These are phyloP conservation scores for Senecio squalidus DNA, from an alignment of 140 eudicot genomes.

Conservation along the genomic window DNA sequence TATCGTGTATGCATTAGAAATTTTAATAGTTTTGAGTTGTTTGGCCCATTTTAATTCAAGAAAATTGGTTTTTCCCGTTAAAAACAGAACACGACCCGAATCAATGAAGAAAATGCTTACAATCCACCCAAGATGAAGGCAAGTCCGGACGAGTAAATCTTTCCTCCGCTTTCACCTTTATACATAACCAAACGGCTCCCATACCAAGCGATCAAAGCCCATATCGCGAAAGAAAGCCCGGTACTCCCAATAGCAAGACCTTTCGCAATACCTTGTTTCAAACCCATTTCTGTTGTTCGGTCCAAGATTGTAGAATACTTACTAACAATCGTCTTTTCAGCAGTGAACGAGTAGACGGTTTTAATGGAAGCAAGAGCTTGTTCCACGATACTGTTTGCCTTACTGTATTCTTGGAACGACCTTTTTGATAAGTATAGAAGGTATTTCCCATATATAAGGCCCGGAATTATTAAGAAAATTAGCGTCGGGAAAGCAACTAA, in stretches of 20 bases:
- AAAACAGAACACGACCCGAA: not conserved
- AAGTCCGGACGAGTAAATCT: conserved; percentile 65
- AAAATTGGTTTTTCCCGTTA: not conserved
- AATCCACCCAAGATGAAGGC: conserved; percentile 82
- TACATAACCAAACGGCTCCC: conserved; percentile 82
- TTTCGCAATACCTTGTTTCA: conserved; percentile 84
- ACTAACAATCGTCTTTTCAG: conserved; percentile 61
- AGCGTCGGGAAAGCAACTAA: conserved; percentile 87
- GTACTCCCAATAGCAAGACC: conserved; percentile 92
- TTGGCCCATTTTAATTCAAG: not conserved
- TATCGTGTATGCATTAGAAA: too few relatives aligned
- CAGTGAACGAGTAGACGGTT: conserved; percentile 80
- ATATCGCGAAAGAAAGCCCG: conserved; percentile 80
- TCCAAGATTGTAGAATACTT: conserved; percentile 61
- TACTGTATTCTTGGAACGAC: conserved; percentile 59
- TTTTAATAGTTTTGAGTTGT: not conserved
- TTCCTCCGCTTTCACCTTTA: conserved; percentile 87
- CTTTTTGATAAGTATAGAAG: conserved; percentile 59
- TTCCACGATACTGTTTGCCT: conserved; percentile 63
- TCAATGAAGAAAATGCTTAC: conserved; percentile 36
- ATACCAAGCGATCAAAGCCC: conserved; percentile 95
- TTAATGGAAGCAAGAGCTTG: conserved; percentile 91
- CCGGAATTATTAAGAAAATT: conserved; percentile 71
- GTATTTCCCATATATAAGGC: conserved; percentile 77
- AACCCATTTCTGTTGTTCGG: conserved; percentile 58